phyloP scores from a whole-genome alignment of 2,329 filamentous ascomycete genomes.

The Trichoderma asperellum region DNA sequence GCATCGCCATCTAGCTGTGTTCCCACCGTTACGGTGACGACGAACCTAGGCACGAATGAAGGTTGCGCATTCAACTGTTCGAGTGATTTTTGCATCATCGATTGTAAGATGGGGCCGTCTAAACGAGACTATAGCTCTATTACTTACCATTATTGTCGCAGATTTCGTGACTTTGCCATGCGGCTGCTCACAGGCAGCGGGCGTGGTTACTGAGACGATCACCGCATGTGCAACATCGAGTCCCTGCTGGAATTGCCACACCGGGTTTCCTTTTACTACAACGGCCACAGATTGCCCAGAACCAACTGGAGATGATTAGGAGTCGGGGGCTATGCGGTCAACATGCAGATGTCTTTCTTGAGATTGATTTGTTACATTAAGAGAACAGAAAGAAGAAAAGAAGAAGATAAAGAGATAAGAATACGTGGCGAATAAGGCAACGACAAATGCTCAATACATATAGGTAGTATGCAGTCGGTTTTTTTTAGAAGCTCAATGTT shows the following conservation, averaged over 20 bases:
- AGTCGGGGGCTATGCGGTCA: background rate
- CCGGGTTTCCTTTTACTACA: slow-evolving; percentile 29
- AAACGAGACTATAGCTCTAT: background rate
- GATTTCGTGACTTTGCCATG: slow-evolving; percentile 32
- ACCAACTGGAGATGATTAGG: background rate
- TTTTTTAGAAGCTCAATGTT: slow-evolving; percentile 21
- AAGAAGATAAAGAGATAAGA: background rate
- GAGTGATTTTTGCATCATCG: slow-evolving; percentile 31
- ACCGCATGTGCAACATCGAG: slow-evolving; percentile 31
- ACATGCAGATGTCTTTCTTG: background rate
- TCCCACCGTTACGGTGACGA: slow-evolving; percentile 32
- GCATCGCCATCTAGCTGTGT: slow-evolving; percentile 21
- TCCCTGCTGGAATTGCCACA: slow-evolving; percentile 29
- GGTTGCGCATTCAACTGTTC: slow-evolving; percentile 31
- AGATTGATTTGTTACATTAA: background rate
- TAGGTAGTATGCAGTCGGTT: background rate
- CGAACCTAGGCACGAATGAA: slow-evolving; percentile 15
- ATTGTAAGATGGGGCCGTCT: slow-evolving; percentile 24
- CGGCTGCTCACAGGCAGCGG: slow-evolving; percentile 30
- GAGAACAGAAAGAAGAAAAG: background rate
- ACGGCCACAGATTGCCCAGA: slow-evolving; percentile 28
- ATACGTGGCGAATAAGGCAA: background rate
- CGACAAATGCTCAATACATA: background rate
- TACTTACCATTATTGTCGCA: slow-evolving; percentile 5
- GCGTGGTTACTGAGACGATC: slow-evolving; percentile 30